These are phyloP conservation scores for Chalciporus sphaerocephalus DNA, from an alignment of 768 basidiomycete species.

Conservation along the genomic window DNA sequence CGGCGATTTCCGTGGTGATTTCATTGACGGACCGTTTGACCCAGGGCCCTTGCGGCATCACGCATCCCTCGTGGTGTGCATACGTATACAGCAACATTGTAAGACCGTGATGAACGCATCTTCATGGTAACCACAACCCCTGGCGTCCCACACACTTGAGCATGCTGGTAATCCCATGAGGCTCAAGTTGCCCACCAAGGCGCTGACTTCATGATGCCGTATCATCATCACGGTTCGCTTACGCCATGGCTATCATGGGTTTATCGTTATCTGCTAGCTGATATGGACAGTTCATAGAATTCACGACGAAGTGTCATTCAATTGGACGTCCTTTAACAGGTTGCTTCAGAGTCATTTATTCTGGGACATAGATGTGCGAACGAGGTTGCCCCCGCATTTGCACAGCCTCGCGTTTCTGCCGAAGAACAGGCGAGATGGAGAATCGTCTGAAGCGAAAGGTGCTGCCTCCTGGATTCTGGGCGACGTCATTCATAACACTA, in stretches of 20 bases:
- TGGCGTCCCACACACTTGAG: constrained; percentile 1
- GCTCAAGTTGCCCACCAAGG: background rate
- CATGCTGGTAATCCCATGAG: background rate
- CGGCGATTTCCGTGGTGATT: constrained; percentile 16
- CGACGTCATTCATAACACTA: background rate
- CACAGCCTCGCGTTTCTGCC: constrained; percentile 8
- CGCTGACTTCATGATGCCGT: background rate
- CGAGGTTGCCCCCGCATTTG: constrained; percentile 16
- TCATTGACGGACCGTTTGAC: constrained; percentile 2
- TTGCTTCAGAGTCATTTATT: constrained; percentile 1
- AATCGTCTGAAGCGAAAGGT: background rate
- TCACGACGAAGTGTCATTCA: background rate
- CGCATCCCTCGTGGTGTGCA: background rate
- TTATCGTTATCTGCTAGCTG: too few relatives aligned
- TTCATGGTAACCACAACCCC: constrained; percentile 6
- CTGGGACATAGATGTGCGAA: constrained; percentile 11
- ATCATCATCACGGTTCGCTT: constrained; percentile 7
- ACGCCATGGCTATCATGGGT: background rate
- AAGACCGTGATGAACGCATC: constrained; percentile 1
- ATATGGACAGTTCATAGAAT: background rate
- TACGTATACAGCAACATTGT: background rate
- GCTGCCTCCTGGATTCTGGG: background rate
- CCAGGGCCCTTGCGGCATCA: constrained; percentile 1
- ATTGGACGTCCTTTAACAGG: background rate
- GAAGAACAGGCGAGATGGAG: background rate